Base-by-base conservation (phyloP, 805 yeast genomes). In the Lachancea cidri region DNA sequence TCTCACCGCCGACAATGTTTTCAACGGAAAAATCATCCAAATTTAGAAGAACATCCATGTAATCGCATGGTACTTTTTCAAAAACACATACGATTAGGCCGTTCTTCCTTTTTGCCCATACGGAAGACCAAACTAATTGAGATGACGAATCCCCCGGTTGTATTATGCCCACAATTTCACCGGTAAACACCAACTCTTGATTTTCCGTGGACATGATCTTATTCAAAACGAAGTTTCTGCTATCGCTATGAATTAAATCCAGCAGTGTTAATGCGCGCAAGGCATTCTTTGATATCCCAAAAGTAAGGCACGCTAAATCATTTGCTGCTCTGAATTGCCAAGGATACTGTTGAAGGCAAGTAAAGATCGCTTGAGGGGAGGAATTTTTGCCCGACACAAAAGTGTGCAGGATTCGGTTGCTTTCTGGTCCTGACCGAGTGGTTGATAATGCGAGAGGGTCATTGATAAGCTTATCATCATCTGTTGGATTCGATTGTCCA, bases 101-200 rank as follows among this genome's bases (percentile, higher is more conserved):
- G 3, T 81, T 81, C 49, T 81, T 79, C 44, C 78, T 69, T 53
- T 88, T 88, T 0, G 93, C 95, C 96, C 96, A 91, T 42, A 89
- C 62, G 0, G 95, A 84, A 8, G 95, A 88, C 84, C 95, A 81
- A 1, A 89, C 84, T 44, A 75, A 67, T 20, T 73, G 73, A 2
- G 53, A 43, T 17, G 38, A 43, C 8, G 46, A 40, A 36, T 73
- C 73, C 14, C 84, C 83, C 11, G 81, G 78, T 50, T 86, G 73
- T 31, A 76, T 69, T 35, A 88, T 83, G 7, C 94, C 95, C 9
- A 87, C 79, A 36, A 88, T 79, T 53, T 86, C 93, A 44, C 96
- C 97, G 1, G 88, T 76, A 55, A 84, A 84, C 0, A 82, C 76
- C 38, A 81, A 72, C 44, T 75, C 75, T 50, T 47, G 67, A 40